Percentiles rank a stretch among this genome's conserved stretches.
Conservation (phyloP, 1,139 yeast genomes). For the Geotrichum australiense region DNA sequence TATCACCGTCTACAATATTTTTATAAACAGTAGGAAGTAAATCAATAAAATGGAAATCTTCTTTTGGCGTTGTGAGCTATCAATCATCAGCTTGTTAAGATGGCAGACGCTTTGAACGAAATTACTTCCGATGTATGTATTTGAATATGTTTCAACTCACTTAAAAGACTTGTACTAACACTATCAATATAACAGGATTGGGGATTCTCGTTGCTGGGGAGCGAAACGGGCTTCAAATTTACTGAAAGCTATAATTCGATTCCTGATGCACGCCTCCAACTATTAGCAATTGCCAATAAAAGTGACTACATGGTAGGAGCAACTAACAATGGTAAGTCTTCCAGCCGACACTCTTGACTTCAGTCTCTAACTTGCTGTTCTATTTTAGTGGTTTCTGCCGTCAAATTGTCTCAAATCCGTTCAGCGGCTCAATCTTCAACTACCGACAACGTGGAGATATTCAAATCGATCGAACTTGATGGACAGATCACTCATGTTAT, state of each 20-base stretch:
- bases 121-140: constrained; percentile 1
- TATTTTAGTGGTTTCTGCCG: too few relatives aligned
- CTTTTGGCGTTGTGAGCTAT: too few relatives aligned
- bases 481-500: constrained; percentile 7
- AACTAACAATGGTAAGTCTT: constrained; percentile 9
- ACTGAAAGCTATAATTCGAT: constrained; percentile 20
- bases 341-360: too few relatives aligned
- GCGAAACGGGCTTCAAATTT: constrained; percentile 21
- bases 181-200: too few relatives aligned
- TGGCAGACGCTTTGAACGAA: too few relatives aligned
- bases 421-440: too few relatives aligned
- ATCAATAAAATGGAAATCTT: too few relatives aligned
- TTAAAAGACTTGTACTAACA: background rate
- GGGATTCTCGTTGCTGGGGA: constrained; percentile 23
- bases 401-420: too few relatives aligned
- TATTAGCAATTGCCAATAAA: constrained; percentile 12
- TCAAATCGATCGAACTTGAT: constrained; percentile 7
- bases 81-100: too few relatives aligned
- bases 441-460: too few relatives aligned
- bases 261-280: constrained; percentile 17
- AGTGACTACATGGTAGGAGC: constrained; percentile 10
- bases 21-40: too few relatives aligned
- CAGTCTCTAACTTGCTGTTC: background rate
- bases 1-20: too few relatives aligned
- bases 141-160: background rate